These are phyloP conservation scores for button mushroom (Agaricus bisporus) DNA, from an alignment of 768 basidiomycete species.

Conservation along the genomic window DNA sequence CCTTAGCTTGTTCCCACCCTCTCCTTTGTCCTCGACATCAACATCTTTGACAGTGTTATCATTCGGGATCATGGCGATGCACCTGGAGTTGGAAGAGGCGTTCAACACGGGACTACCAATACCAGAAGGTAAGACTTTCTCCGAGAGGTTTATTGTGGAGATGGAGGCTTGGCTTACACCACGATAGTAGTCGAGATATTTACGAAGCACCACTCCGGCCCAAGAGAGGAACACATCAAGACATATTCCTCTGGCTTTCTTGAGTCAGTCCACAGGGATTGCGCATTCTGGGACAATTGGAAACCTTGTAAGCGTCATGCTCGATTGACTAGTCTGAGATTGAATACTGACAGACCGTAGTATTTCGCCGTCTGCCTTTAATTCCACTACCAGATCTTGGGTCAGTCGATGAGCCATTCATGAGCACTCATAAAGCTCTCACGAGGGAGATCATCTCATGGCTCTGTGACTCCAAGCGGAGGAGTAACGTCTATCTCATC, in stretches of 20 bases:
- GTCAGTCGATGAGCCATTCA: background rate
- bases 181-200: background rate
- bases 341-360: background rate
- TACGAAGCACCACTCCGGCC: background rate
- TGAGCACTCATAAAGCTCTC: background rate
- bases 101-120: background rate
- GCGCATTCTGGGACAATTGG: too few relatives aligned
- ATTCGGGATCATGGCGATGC: background rate
- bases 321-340: too few relatives aligned
- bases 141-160: too few relatives aligned
- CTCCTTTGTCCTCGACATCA: too few relatives aligned
- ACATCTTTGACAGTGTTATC: too few relatives aligned
- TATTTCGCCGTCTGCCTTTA: background rate
- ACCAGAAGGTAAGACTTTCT: background rate
- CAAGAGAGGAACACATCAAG: too few relatives aligned
- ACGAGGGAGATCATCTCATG: background rate
- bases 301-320: too few relatives aligned
- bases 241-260: too few relatives aligned
- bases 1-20: too few relatives aligned
- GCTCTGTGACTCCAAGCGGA: background rate
- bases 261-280: too few relatives aligned
- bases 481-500: background rate
- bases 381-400: too few relatives aligned
- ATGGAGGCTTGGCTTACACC: background rate
- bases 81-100: background rate